A percentile compares a stretch with the other conserved stretches of the same genome.
phyloP scores from a whole-genome alignment of 2,329 filamentous ascomycete species.

The Mycosphaerella sp. region DNA sequence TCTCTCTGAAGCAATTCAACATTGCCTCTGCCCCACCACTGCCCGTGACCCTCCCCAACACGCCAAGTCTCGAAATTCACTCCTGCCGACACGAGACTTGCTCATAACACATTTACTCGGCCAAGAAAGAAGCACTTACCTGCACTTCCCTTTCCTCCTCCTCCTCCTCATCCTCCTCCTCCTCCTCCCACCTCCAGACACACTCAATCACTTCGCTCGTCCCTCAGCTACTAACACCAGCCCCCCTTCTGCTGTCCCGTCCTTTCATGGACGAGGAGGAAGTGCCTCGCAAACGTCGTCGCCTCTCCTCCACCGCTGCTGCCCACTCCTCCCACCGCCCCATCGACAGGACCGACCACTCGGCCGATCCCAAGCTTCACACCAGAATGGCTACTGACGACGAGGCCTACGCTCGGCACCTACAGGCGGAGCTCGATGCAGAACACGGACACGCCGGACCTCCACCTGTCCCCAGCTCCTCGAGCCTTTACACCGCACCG shows the following conservation, averaged over 20 bases:
- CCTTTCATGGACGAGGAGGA: conserved; percentile 9
- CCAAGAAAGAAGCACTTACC: too few relatives aligned
- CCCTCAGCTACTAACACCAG: background rate
- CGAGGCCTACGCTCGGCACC: conserved; percentile 4
- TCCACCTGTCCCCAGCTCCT: background rate
- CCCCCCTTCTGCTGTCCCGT: background rate
- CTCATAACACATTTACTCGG: background rate
- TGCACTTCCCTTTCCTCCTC: background rate
- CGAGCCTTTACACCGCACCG: background rate
- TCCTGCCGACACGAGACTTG: background rate
- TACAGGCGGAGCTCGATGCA: background rate
- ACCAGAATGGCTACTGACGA: background rate
- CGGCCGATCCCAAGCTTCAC: conserved; percentile 1
- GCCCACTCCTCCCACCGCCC: background rate
- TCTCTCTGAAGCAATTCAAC: background rate
- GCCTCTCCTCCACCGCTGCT: conserved; percentile 1
- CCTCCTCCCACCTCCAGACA: background rate
- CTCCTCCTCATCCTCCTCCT: background rate
- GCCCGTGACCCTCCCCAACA: background rate
- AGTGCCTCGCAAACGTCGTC: conserved; percentile 9
- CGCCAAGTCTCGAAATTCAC: too few relatives aligned
- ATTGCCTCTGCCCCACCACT: background rate
- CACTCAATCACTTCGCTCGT: background rate
- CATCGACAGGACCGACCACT: conserved; percentile 6
- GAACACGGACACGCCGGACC: background rate